Percentiles rank a stretch among this genome's conserved stretches.
Conservation (phyloP, 306 rosid genomes). For the Castanea sativa region DNA sequence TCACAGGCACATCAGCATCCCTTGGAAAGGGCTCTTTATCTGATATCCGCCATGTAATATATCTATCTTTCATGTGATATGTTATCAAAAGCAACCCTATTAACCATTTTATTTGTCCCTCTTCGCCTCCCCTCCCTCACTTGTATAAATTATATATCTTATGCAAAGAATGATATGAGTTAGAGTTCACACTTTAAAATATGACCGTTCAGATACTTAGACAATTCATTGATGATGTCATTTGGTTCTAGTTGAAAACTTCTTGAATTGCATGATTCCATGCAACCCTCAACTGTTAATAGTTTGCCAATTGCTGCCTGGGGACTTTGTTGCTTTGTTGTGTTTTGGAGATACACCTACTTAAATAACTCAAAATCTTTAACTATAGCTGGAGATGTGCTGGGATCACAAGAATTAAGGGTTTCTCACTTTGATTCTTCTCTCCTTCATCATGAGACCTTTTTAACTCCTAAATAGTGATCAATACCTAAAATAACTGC, state of each 20-base stretch:
- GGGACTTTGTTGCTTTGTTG: background rate
- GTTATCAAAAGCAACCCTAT: background rate
- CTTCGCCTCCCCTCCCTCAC: background rate
- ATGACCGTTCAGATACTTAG: background rate
- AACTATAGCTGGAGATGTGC: background rate
- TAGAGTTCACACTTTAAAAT: background rate
- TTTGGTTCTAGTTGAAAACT: background rate
- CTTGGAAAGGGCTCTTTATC: constrained; percentile 95
- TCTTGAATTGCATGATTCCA: background rate
- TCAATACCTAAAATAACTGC: background rate
- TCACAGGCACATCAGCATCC: constrained; percentile 84
- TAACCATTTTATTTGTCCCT: background rate
- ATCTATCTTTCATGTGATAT: constrained; percentile 14
- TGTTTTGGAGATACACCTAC: background rate
- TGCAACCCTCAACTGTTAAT: background rate
- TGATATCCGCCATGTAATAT: constrained; percentile 80
- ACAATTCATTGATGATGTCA: background rate
- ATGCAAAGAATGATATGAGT: background rate
- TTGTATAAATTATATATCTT: background rate
- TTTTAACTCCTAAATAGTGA: background rate
- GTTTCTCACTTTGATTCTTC: background rate
- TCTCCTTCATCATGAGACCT: background rate
- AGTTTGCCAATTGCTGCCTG: background rate
- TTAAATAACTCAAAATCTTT: background rate
- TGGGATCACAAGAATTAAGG: background rate